Conservation (phyloP, 1,284 basidiomycete species). For the Rhodotorula sp. region DNA sequence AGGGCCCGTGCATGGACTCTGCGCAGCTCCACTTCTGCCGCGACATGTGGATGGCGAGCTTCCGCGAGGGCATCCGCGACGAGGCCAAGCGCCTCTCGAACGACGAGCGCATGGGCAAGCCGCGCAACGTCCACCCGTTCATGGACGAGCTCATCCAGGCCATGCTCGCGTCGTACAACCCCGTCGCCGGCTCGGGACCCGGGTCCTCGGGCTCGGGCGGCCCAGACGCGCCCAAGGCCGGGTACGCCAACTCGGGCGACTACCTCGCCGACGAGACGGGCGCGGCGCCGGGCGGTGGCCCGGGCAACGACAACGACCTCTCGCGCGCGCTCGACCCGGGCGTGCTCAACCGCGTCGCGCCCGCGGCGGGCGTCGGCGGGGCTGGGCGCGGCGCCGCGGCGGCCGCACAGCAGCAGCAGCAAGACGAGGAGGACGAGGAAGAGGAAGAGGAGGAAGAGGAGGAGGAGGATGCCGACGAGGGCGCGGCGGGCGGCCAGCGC, state of each 20-base stretch:
- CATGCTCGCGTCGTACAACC: constrained; percentile 41
- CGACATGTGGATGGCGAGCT: constrained; percentile 84
- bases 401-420: constrained; percentile 42
- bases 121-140: constrained; percentile 40
- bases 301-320: constrained; percentile 35
- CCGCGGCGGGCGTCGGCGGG: not conserved
- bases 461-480: constrained; percentile 42
- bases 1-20: constrained; percentile 85
- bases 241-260: constrained; percentile 43
- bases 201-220: too few relatives aligned
- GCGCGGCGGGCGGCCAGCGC: constrained; percentile 27
- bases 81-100: constrained; percentile 41
- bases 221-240: constrained; percentile 19
- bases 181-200: constrained; percentile 2
- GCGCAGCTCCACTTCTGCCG: constrained; percentile 94
- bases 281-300: constrained; percentile 33
- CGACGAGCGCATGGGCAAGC: constrained; percentile 37
- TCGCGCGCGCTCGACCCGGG: constrained; percentile 10
- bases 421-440: constrained; percentile 43
- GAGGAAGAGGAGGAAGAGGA: constrained; percentile 42
- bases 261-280: constrained; percentile 44
- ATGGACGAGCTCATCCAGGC: constrained; percentile 52
- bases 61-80: constrained; percentile 64
- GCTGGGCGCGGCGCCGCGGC: constrained; percentile 8
- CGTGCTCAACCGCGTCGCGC: not conserved